These are phyloP conservation scores for Pinus tabuliformis DNA, from an alignment of 75 land plant species.

Conservation along the genomic window DNA sequence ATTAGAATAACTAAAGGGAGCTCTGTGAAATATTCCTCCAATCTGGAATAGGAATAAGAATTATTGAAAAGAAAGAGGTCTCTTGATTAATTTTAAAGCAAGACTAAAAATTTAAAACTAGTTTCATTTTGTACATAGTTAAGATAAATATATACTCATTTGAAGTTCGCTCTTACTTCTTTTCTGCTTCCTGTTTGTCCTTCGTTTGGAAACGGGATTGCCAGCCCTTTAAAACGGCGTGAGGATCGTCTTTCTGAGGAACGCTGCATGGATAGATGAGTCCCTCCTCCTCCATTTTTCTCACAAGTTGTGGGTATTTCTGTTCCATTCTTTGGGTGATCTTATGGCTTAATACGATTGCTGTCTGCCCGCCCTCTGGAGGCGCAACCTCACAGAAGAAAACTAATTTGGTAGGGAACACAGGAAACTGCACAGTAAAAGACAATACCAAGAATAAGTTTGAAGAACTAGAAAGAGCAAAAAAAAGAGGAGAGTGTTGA, in stretches of 20 bases:
- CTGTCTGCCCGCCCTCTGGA: slow-evolving; percentile 33
- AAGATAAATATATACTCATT: background rate
- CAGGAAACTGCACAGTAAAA: slow-evolving; percentile 12
- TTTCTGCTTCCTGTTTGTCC: slow-evolving; percentile 3
- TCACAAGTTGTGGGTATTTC: slow-evolving; percentile 18
- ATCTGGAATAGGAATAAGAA: too few species aligned
- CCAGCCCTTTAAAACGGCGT: slow-evolving; percentile 14
- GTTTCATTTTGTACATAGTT: too few species aligned
- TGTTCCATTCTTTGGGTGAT: slow-evolving; percentile 18
- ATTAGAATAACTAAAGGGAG: too few species aligned
- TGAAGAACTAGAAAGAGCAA: background rate
- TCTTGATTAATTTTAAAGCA: too few species aligned
- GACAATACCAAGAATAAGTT: background rate
- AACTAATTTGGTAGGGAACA: slow-evolving; percentile 22
- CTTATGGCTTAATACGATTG: slow-evolving; percentile 16
- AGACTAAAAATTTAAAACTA: too few species aligned
- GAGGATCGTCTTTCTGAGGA: slow-evolving; percentile 10
- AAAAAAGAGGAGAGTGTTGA: too few species aligned
- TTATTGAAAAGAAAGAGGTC: too few species aligned
- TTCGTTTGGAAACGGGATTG: background rate
- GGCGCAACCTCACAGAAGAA: slow-evolving; percentile 30
- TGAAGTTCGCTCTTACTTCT: background rate
- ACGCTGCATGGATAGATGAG: slow-evolving; percentile 8
- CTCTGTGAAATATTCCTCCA: too few species aligned
- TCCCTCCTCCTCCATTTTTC: slow-evolving; percentile 18